A percentile compares a stretch with the other conserved stretches of the same genome.
phyloP scores from a whole-genome alignment of 2,329 filamentous ascomycete species.

The Claviceps quebecensis region DNA sequence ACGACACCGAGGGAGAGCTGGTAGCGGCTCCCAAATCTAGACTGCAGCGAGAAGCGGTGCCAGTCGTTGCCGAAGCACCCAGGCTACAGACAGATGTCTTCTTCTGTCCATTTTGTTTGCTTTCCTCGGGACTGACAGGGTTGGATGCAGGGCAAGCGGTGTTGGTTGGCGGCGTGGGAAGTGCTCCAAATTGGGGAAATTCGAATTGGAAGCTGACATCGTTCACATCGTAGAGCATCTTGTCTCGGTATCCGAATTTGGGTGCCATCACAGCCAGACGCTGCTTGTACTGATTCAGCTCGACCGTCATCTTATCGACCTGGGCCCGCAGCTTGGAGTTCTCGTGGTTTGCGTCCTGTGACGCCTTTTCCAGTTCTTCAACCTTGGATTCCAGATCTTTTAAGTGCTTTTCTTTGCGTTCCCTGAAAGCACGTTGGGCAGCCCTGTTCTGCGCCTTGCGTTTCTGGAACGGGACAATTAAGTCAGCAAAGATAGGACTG shows the following conservation, averaged over 20 bases:
- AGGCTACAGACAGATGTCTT: conserved; percentile 18
- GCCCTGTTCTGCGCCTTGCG: conserved; percentile 92
- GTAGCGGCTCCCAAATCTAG: conserved; percentile 41
- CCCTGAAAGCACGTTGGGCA: conserved; percentile 82
- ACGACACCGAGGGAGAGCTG: conserved; percentile 51
- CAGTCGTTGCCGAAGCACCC: conserved; percentile 14
- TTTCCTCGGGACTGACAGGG: conserved; percentile 18
- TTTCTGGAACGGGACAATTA: conserved; percentile 42
- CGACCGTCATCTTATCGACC: conserved; percentile 71
- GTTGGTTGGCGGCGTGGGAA: conserved; percentile 34
- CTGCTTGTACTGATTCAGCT: conserved; percentile 85
- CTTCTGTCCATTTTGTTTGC: conserved; percentile 10
- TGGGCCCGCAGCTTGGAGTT: conserved; percentile 75
- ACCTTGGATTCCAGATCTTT: conserved; percentile 74
- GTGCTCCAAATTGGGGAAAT: conserved; percentile 81
- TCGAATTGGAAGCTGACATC: conserved; percentile 88
- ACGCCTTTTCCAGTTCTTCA: conserved; percentile 65
- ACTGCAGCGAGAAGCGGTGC: conserved; percentile 34
- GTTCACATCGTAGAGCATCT: conserved; percentile 37
- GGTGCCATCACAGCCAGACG: conserved; percentile 49
- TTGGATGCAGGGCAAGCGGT: conserved; percentile 17
- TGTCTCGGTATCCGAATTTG: conserved; percentile 26
- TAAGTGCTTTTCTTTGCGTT: conserved; percentile 85
- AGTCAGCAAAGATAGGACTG: conserved; percentile 4
- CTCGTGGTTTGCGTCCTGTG: conserved; percentile 69